Evolutionary conservation across 805 yeast species (phyloP).

Genomic region (Saccharomycopsis malanga): DNA sequence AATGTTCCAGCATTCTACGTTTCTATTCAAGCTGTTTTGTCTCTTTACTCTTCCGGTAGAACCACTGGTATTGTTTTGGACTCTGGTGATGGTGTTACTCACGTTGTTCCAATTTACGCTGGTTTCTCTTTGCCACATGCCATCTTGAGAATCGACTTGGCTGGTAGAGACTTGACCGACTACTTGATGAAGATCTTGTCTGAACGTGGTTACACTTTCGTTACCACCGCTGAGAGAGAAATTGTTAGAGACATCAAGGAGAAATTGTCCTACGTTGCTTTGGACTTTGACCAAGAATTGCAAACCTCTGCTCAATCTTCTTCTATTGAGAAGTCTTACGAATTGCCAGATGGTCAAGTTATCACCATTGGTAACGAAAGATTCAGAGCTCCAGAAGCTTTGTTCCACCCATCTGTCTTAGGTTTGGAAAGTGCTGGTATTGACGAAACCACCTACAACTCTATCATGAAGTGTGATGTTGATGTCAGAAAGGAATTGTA

Average conservation of each 20-base stretch:
- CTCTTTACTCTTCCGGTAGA: constrained; percentile 98
- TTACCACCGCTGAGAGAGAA: constrained; percentile 94
- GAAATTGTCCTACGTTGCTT: constrained; percentile 97
- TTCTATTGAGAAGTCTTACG: constrained; percentile 96
- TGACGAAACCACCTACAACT: constrained; percentile 93
- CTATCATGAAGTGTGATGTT: constrained; percentile 97
- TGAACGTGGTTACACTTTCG: constrained; percentile 98
- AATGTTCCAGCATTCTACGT: constrained; percentile 99
- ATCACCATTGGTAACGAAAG: constrained; percentile 99
- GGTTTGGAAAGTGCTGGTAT: constrained; percentile 95
- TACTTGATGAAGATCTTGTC: constrained; percentile 97
- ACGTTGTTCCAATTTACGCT: constrained; percentile 99
- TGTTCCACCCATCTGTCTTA: constrained; percentile 75
- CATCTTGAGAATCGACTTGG: constrained; percentile 96
- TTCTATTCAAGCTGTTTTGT: constrained; percentile 95
- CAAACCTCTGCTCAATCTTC: constrained; percentile 98
- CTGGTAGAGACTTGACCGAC: constrained; percentile 99
- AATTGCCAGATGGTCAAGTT: constrained; percentile 99
- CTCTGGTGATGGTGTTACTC: constrained; percentile 99
- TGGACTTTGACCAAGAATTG: constrained; percentile 98
- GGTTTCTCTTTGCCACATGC: constrained; percentile 99
- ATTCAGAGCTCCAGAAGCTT: constrained; percentile 99
- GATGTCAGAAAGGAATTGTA: constrained; percentile 98
- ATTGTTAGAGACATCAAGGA: constrained; percentile 84
- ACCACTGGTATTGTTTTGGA: constrained; percentile 99